Conservation (phyloP, 768 basidiomycete species). For the Mycena alexandri region DNA sequence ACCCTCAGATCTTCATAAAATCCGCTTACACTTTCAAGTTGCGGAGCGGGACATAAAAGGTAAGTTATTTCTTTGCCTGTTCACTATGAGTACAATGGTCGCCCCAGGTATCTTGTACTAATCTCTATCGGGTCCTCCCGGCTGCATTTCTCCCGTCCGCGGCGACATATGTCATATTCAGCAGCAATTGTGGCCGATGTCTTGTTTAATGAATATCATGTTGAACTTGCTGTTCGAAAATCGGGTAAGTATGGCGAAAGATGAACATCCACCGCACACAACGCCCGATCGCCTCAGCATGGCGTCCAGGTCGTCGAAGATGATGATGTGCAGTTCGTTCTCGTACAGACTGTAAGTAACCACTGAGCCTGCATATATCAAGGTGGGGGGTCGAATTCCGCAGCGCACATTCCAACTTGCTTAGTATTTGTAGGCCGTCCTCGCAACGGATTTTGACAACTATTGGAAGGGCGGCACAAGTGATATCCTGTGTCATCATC, state of each 20-base stretch:
- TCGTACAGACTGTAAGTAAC: slow-evolving; percentile 51
- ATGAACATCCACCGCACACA: not conserved
- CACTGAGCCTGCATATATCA: slow-evolving; percentile 54
- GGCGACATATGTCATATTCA: slow-evolving; percentile 21
- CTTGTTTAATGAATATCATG: slow-evolving; percentile 28
- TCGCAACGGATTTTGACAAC: slow-evolving; percentile 18
- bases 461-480: slow-evolving; percentile 18
- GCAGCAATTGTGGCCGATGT: not conserved
- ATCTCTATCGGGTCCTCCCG: slow-evolving; percentile 26
- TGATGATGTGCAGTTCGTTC: too few relatives aligned
- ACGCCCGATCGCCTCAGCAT: too few relatives aligned
- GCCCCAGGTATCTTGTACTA: slow-evolving; percentile 22
- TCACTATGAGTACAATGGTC: too few relatives aligned
- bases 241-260: slow-evolving; percentile 38
- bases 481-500: too few relatives aligned
- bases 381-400: slow-evolving; percentile 45
- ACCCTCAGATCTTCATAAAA: too few relatives aligned
- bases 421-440: slow-evolving; percentile 45
- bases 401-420: too few relatives aligned
- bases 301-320: too few relatives aligned
- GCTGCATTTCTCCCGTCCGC: slow-evolving; percentile 13
- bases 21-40: too few relatives aligned
- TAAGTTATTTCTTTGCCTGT: too few relatives aligned
- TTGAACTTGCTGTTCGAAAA: slow-evolving; percentile 43
- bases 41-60: too few relatives aligned